Conservation (phyloP, 495 filamentous ascomycete species). For the Trichodelitschia bisporula region DNA sequence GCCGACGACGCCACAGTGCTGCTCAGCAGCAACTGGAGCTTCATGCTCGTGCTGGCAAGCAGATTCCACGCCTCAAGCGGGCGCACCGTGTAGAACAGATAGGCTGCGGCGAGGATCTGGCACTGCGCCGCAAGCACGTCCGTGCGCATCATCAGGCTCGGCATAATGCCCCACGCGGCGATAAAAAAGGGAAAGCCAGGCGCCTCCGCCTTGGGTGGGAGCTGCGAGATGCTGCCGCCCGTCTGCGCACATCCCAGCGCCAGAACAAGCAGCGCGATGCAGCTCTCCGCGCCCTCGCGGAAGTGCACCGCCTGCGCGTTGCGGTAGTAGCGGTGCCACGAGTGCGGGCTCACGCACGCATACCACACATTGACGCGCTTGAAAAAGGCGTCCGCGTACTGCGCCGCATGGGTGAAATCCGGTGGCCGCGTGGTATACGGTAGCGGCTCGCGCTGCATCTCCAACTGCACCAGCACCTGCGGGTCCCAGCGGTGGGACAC, state of each 20-base stretch:
- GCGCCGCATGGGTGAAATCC: constrained; percentile 47
- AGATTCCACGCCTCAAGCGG: constrained; percentile 66
- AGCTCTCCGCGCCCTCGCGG: constrained; percentile 54
- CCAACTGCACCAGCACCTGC: constrained; percentile 54
- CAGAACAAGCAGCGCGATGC: constrained; percentile 56
- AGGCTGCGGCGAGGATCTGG: constrained; percentile 53
- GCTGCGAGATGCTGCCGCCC: constrained; percentile 44
- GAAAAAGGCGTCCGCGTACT: constrained; percentile 56
- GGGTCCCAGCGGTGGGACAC: constrained; percentile 55
- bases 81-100: constrained; percentile 59
- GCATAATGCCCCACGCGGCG: constrained; percentile 52
- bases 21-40: constrained; percentile 51
- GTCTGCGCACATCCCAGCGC: constrained; percentile 50
- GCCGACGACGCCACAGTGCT: constrained; percentile 37
- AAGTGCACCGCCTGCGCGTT: constrained; percentile 47
- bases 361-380: constrained; percentile 65
- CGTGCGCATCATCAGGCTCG: constrained; percentile 54
- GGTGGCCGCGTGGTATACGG: constrained; percentile 33
- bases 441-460: constrained; percentile 53
- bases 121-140: constrained; percentile 54
- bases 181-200: constrained; percentile 62
- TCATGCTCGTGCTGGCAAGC: constrained; percentile 54
- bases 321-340: constrained; percentile 52
- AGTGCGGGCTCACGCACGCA: constrained; percentile 62
- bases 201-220: constrained; percentile 42